Evolutionary conservation across 306 rosid genomes (phyloP).

Genomic region (Cicer pinnatifidum): DNA sequence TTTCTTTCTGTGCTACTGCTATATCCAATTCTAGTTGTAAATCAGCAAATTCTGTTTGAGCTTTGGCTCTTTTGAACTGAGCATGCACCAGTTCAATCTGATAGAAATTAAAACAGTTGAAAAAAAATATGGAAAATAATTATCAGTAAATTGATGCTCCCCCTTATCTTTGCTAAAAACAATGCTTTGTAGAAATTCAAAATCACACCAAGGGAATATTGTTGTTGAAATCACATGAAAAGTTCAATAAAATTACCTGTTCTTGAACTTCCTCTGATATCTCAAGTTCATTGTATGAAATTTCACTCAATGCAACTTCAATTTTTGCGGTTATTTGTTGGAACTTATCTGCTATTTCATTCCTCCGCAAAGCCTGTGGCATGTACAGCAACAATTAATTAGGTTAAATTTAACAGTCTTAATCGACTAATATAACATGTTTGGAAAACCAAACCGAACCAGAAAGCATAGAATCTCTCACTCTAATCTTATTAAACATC

Average conservation of each 20-base stretch:
- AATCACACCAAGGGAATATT: constrained; percentile 10
- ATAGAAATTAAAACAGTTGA: constrained; percentile 32
- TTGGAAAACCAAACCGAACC: neutral
- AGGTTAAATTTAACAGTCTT: constrained; percentile 33
- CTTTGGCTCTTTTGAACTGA: constrained; percentile 89
- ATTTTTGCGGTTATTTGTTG: constrained; percentile 62
- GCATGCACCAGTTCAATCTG: constrained; percentile 95
- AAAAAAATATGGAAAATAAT: constrained; percentile 26
- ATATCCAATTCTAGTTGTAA: constrained; percentile 72
- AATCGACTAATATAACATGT: constrained; percentile 5
- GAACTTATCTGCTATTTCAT: constrained; percentile 59
- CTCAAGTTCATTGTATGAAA: constrained; percentile 65
- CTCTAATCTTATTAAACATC: neutral
- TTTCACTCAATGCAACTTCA: constrained; percentile 69
- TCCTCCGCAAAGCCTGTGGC: constrained; percentile 68
- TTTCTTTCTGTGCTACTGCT: constrained; percentile 59
- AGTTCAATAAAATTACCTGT: constrained; percentile 62
- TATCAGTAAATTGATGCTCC: constrained; percentile 18
- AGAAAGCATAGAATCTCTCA: constrained; percentile 2
- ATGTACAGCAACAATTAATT: constrained; percentile 30
- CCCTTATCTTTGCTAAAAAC: constrained; percentile 19
- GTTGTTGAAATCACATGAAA: neutral
- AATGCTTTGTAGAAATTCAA: constrained; percentile 2
- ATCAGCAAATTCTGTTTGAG: constrained; percentile 62
- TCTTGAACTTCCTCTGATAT: constrained; percentile 92